Base-by-base conservation (phyloP, 1,139 yeast genomes). In the Yamadazyma dendronema region DNA sequence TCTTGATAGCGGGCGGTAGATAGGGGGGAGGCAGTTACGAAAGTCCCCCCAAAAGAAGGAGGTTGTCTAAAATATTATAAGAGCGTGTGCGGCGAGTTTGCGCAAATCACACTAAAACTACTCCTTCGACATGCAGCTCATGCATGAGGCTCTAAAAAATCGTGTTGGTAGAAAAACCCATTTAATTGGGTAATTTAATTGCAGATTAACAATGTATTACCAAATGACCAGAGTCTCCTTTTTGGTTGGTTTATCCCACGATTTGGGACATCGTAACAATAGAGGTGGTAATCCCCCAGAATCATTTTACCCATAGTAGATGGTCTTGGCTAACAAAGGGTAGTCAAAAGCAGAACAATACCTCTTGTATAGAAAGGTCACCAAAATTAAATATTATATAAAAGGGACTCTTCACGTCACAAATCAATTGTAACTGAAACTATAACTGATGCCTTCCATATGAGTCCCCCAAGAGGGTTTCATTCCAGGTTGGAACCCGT, bases 131-230 rank as follows among this genome's bases (percentile, higher is more conserved):
- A 7, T 26, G 29, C 17, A 26, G 17, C 5, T 8, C 4, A 4
- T n/a, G 16, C 17, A 12, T 6, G 17, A n/a, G 11, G 9, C 9
- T 4, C 29, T 13, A 26, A 26, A 28, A 28, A 28, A 28, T 28
- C 31, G 31, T 28, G 31, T 28, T 28, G 31, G 31, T 28, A 28
- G 31, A 28, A 28, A 28, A 28, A 4, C 12, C 23, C 12, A 15
- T 28, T 17, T 16, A 28, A 28, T 10, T 28, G 12, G 31, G 31
- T 28, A 28, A 17, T 9, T 17, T 28, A 16, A 28, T 28, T 28
- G 23, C 31, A 16, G 6, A 11, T 16, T 10, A 17, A 28, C 31
- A 28, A 28, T 28, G 14, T 13, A 26, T 12, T n/a, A 12, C 29
- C 29, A 26, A 26, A 13, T 26, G 17, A 12, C 29, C 8, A 26